Evolutionary conservation across 2,329 filamentous ascomycete genomes (phyloP).

Genomic region (Colletotrichum higginsianum): DNA sequence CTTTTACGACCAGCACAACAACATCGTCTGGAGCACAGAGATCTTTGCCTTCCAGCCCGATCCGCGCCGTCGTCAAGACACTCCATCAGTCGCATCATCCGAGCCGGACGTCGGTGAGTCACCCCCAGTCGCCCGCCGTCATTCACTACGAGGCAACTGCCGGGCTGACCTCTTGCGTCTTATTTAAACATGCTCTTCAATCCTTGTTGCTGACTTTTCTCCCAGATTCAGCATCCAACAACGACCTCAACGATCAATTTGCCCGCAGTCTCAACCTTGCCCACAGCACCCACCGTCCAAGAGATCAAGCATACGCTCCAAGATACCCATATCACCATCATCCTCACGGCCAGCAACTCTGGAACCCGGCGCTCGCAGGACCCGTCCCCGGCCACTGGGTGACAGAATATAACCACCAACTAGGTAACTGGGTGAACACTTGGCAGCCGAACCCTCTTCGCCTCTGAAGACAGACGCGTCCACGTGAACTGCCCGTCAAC

Average conservation of each 20-base stretch:
- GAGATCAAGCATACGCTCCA: not conserved
- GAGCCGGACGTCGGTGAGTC: slow-evolving; percentile 33
- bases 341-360: not conserved
- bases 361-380: slow-evolving; percentile 50
- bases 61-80: not conserved
- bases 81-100: not conserved
- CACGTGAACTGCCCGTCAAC: not conserved
- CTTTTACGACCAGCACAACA: slow-evolving; percentile 61
- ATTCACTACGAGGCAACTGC: slow-evolving; percentile 15
- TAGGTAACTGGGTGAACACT: slow-evolving; percentile 50
- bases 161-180: not conserved
- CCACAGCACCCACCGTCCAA: not conserved
- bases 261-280: slow-evolving; percentile 10
- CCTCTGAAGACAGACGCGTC: not conserved
- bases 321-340: not conserved
- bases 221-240: not conserved
- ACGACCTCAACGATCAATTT: slow-evolving; percentile 9
- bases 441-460: slow-evolving; percentile 49
- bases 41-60: slow-evolving; percentile 50
- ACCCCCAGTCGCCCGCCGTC: not conserved
- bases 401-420: slow-evolving; percentile 22
- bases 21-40: slow-evolving; percentile 63
- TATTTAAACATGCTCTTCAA: not conserved
- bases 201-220: slow-evolving; percentile 3
- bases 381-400: slow-evolving; percentile 54